phyloP scores from a whole-genome alignment of 768 basidiomycete genomes.

The Tricholoma saponaceum region DNA sequence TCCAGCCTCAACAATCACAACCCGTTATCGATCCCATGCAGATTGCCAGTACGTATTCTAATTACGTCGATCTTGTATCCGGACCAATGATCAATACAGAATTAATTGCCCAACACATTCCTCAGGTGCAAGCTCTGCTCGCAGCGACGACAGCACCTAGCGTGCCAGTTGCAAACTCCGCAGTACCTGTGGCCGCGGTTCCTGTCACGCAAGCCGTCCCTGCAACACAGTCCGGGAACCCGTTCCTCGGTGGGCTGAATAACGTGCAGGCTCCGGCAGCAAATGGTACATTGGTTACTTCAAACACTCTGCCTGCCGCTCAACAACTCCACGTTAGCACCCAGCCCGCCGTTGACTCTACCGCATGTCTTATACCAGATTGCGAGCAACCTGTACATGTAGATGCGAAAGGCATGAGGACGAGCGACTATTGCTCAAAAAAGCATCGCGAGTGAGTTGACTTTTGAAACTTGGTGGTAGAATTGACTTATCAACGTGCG shows the following conservation, averaged over 20 bases:
- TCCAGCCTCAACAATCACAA: constrained; percentile 14
- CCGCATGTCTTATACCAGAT: constrained; percentile 49
- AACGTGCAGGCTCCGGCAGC: constrained; percentile 11
- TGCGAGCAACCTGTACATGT: constrained; percentile 56
- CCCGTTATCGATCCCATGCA: constrained; percentile 34
- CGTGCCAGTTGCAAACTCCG: constrained; percentile 3
- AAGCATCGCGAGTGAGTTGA: constrained; percentile 60
- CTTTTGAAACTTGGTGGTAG: background rate
- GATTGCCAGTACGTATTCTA: constrained; percentile 31
- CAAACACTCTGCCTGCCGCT: constrained; percentile 20
- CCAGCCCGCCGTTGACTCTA: constrained; percentile 32
- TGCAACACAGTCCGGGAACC: background rate
- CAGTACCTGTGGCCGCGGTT: constrained; percentile 7
- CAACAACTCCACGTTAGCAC: constrained; percentile 29
- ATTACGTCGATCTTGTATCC: background rate
- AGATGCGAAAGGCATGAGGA: constrained; percentile 46
- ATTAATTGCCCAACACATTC: constrained; percentile 43
- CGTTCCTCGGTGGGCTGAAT: constrained; percentile 3
- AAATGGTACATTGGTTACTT: constrained; percentile 27
- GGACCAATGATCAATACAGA: constrained; percentile 22
- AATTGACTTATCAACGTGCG: constrained; percentile 4
- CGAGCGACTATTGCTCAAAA: constrained; percentile 55
- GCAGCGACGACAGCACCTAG: constrained; percentile 7
- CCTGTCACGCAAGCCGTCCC: constrained; percentile 12
- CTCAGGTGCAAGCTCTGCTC: constrained; percentile 39